Evolutionary conservation across 371 early-diverging fungal genomes (phyloP).

Genomic region (Dinochytrium kinnereticum): DNA sequence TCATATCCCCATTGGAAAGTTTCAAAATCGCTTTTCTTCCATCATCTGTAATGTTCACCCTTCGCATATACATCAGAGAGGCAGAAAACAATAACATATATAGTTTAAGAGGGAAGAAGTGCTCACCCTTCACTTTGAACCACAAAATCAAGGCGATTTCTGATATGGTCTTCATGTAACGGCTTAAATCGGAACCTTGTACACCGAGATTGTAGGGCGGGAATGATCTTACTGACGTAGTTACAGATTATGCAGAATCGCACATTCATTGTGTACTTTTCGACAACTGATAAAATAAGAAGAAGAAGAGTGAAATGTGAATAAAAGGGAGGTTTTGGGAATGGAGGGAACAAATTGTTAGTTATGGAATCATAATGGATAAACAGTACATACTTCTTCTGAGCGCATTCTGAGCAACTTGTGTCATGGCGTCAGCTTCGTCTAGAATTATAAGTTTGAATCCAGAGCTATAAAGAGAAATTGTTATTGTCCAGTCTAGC

Average conservation of each 20-base stretch:
- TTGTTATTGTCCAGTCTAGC: neutral
- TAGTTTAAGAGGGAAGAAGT: neutral
- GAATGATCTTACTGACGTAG: constrained; percentile 97
- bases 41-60: constrained; percentile 79
- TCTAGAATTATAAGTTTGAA: constrained; percentile 97
- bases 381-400: constrained; percentile 77
- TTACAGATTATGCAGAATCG: constrained; percentile 99
- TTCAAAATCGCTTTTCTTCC: constrained; percentile 81
- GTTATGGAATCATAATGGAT: constrained; percentile 4
- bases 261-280: constrained; percentile 96
- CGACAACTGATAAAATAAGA: constrained; percentile 75
- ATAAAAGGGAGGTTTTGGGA: too few relatives aligned
- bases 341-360: too few relatives aligned
- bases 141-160: constrained; percentile 73
- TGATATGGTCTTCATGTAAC: constrained; percentile 76
- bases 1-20: constrained; percentile 95
- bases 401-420: constrained; percentile 94
- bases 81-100: neutral
- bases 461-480: constrained; percentile 64
- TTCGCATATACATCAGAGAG: constrained; percentile 23
- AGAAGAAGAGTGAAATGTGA: neutral
- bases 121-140: constrained; percentile 72
- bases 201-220: constrained; percentile 98
- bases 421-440: constrained; percentile 99
- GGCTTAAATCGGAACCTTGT: constrained; percentile 98